These are phyloP conservation scores for Phyllosticta citrichinensis DNA, from an alignment of 2,329 filamentous ascomycete species.

Conservation along the genomic window DNA sequence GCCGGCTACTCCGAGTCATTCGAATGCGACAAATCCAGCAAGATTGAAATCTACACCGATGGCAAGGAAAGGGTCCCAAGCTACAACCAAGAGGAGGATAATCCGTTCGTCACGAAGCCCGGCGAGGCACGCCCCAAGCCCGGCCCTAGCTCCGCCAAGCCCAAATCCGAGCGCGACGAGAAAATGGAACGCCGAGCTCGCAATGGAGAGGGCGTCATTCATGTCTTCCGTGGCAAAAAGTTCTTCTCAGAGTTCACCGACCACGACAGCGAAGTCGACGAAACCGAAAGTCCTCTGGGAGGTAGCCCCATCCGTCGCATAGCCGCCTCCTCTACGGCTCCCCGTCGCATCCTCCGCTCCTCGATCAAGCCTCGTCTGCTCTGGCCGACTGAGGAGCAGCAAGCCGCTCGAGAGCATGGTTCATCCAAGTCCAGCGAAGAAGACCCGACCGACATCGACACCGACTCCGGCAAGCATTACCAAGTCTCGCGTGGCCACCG, in stretches of 20 bases:
- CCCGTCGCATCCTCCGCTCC: conserved; percentile 53
- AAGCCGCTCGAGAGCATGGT: conserved; percentile 30
- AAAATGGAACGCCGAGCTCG: conserved; percentile 53
- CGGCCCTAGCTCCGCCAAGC: neutral
- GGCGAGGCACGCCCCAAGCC: conserved; percentile 16
- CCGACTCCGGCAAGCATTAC: conserved; percentile 4
- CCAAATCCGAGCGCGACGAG: conserved; percentile 42
- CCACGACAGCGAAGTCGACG: neutral
- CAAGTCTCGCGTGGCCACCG: conserved; percentile 18
- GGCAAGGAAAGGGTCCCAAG: conserved; percentile 65
- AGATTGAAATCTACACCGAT: conserved; percentile 66
- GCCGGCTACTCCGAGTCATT: conserved; percentile 38
- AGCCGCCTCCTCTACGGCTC: conserved; percentile 13
- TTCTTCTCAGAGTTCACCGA: conserved; percentile 57
- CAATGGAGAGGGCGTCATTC: conserved; percentile 64
- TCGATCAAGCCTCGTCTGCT: conserved; percentile 62
- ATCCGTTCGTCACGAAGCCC: conserved; percentile 56
- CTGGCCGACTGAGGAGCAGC: conserved; percentile 48
- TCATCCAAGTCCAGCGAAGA: conserved; percentile 44
- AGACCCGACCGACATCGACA: conserved; percentile 41
- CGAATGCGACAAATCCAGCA: conserved; percentile 36
- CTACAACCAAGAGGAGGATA: conserved; percentile 54
- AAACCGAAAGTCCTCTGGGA: neutral
- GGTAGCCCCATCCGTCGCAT: neutral
- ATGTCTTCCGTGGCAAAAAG: conserved; percentile 71